phyloP scores from a whole-genome alignment of 2,329 filamentous ascomycete genomes.

The Hypoxylon sp. region DNA sequence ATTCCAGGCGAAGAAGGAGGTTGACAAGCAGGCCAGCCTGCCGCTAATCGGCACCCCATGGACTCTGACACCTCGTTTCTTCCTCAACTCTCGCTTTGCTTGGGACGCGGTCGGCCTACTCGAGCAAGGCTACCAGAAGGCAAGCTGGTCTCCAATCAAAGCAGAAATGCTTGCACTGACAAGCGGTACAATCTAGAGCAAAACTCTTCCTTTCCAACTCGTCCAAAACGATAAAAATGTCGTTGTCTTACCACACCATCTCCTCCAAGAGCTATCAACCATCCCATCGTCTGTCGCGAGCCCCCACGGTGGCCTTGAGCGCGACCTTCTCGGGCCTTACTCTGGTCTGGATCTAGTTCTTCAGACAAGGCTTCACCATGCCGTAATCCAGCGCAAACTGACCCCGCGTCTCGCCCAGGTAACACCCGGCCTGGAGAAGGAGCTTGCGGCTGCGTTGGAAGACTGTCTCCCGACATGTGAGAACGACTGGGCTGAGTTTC shows the following conservation, averaged over 20 bases:
- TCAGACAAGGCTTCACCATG: constrained; percentile 22
- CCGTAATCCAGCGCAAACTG: constrained; percentile 31
- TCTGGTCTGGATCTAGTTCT: constrained; percentile 23
- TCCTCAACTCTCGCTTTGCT: neutral
- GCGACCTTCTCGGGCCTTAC: constrained; percentile 26
- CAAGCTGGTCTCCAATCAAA: neutral
- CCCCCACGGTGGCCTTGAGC: constrained; percentile 13
- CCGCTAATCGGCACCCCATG: neutral
- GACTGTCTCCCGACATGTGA: neutral
- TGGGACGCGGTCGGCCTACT: neutral
- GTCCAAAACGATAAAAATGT: neutral
- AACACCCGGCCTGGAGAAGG: constrained; percentile 1
- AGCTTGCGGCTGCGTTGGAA: neutral
- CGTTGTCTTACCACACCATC: neutral
- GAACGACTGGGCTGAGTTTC: constrained; percentile 10
- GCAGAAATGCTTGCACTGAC: neutral
- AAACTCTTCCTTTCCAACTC: neutral
- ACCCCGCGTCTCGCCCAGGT: constrained; percentile 19
- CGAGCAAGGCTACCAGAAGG: neutral
- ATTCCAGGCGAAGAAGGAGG: neutral
- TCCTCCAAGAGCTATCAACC: constrained; percentile 31
- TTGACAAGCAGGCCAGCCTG: neutral
- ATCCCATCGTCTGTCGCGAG: constrained; percentile 21
- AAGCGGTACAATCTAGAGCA: neutral
- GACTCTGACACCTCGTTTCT: neutral